Conservation (phyloP, 202 grass and related monocot genomes). For the Eragrostis tef region DNA sequence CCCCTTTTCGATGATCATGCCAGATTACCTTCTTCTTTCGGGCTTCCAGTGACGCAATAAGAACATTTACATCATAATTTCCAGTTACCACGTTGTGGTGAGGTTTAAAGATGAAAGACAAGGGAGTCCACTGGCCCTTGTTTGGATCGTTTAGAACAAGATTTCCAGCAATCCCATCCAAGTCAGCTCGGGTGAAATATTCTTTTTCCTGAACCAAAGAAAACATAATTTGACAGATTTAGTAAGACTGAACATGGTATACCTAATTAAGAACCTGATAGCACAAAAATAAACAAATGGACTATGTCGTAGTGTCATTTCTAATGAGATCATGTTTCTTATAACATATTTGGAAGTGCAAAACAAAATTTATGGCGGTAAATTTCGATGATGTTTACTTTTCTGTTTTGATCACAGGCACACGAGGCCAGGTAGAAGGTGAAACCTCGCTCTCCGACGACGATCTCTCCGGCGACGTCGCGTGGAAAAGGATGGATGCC, state of each 20-base stretch:
- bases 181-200: constrained; percentile 64
- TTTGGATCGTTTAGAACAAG: constrained; percentile 58
- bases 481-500: too few species aligned
- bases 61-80: constrained; percentile 95
- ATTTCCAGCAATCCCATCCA: constrained; percentile 65
- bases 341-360: too few species aligned
- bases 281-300: neutral
- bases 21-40: constrained; percentile 76
- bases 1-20: constrained; percentile 72
- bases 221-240: constrained; percentile 36
- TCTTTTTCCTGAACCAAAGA: constrained; percentile 68
- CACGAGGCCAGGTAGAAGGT: neutral
- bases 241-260: constrained; percentile 18
- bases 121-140: constrained; percentile 59
- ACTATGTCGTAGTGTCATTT: neutral
- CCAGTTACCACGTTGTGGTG: constrained; percentile 82
- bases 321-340: too few species aligned
- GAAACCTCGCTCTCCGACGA: too few species aligned
- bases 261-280: neutral
- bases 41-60: constrained; percentile 67
- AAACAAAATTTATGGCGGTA: too few species aligned
- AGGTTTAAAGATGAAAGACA: constrained; percentile 72
- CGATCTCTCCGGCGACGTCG: too few species aligned
- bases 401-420: neutral
- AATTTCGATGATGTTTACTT: neutral